These are phyloP conservation scores for Gentiana dahurica DNA, from an alignment of 257 asterid genomes.

Conservation along the genomic window DNA sequence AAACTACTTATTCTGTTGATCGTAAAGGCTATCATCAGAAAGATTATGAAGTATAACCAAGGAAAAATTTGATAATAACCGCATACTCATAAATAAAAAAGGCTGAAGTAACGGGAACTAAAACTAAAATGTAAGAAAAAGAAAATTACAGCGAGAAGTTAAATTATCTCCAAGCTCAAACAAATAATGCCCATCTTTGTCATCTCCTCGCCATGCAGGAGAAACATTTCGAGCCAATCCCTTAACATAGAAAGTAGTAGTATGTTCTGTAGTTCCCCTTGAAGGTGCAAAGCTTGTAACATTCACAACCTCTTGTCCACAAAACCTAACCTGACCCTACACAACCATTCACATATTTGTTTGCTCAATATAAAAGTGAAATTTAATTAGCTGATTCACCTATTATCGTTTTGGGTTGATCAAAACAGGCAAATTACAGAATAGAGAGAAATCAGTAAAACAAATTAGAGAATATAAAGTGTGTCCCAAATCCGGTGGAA, in stretches of 20 bases:
- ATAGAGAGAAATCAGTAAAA: no score
- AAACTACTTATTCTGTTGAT: no score
- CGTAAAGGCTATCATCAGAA: no score
- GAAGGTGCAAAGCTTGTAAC: conserved; percentile 47
- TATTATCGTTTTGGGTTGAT: conserved; percentile 6
- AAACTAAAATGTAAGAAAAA: conserved; percentile 22
- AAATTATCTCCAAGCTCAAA: conserved; percentile 95
- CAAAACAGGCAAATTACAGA: no score
- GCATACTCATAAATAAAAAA: background rate
- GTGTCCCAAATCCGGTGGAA: no score
- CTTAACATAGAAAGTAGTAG: conserved; percentile 51
- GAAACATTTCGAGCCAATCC: conserved; percentile 66
- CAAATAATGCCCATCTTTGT: conserved; percentile 93
- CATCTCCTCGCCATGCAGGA: conserved; percentile 85
- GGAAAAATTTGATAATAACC: no score
- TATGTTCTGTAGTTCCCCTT: conserved; percentile 44
- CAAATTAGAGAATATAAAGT: no score
- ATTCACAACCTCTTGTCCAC: conserved; percentile 77
- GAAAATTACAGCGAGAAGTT: conserved; percentile 89
- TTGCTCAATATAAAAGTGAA: conserved; percentile 30
- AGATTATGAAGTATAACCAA: no score
- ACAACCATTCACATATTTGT: conserved; percentile 62
- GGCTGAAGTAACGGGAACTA: background rate
- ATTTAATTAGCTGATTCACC: conserved; percentile 29
- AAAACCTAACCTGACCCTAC: conserved; percentile 93